Base-by-base conservation (phyloP, 2,329 filamentous ascomycete genomes). In the Fusarium sp. region DNA sequence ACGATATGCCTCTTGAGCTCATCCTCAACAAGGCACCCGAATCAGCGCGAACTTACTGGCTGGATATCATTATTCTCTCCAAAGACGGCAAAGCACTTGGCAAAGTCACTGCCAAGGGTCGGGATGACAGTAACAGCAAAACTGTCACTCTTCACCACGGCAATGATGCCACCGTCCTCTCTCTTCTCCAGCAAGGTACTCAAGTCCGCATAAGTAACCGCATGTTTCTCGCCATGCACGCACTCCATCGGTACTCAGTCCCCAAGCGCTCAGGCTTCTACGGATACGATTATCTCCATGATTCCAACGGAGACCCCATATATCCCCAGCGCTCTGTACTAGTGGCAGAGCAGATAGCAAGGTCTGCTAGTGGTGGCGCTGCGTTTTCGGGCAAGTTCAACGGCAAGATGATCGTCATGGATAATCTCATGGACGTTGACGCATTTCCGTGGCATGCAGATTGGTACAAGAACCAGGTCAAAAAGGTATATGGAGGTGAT, bases 301-400 rank as follows among this genome's bases (percentile, higher is more conserved):
- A 22, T 1, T 33, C 1, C 0, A 3, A 10, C 0, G 5, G 46
- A 9, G 4, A 3, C 9, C 20, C 29, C 0, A 22, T 22, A 3
- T 33, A 49, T 22, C 20, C 46, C 2, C 46, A 49, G 29, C 46
- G 46, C 0, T 2, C 46, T 2, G 15, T 33, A 0, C 46, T 7
- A 0, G 20, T 33, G 2, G n/a, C 46, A 1, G 46, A 49, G 5
- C 29, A 49, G 7, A 18, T 49, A 3, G 29, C 15, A 10, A 14
- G n/a, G 0, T 49, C 15, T 10, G 46, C n/a, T 0, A 49, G 46
- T 14, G 46, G 46, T 3, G 46, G 46, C 2, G 46, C 46, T 7
- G 13, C 29, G 0, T 18, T 33, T 7, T 22, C 29, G 3, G 46
- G 46, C 7, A 33, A 3, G 15, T 33, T 49, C 3, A 33, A 49